These are phyloP conservation scores for Daedalea quercina DNA, from an alignment of 768 basidiomycete species.

Conservation along the genomic window DNA sequence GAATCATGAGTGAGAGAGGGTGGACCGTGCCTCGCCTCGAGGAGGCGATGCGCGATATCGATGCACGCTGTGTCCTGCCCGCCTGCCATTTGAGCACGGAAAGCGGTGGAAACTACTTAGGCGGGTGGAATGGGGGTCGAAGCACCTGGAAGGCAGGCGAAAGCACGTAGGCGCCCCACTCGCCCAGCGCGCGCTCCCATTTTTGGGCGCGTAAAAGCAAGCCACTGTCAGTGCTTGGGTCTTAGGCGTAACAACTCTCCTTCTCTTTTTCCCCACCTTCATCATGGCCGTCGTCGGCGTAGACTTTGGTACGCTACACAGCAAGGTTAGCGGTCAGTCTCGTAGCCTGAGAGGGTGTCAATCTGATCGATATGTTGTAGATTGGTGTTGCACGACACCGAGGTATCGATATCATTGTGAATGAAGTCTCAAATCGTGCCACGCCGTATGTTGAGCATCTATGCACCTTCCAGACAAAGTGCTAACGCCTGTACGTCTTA, in stretches of 20 bases:
- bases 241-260: slow-evolving; percentile 4
- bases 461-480: neutral
- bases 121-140: slow-evolving; percentile 13
- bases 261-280: slow-evolving; percentile 5
- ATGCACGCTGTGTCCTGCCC: neutral
- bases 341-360: neutral
- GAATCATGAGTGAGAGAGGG: neutral
- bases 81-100: neutral
- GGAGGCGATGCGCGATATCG: slow-evolving; percentile 1
- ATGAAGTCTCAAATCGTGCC: slow-evolving; percentile 95
- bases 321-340: slow-evolving; percentile 49
- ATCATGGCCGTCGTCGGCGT: slow-evolving; percentile 91
- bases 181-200: slow-evolving; percentile 13
- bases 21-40: neutral
- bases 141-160: slow-evolving; percentile 10
- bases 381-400: slow-evolving; percentile 94
- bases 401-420: slow-evolving; percentile 97
- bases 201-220: slow-evolving; percentile 26
- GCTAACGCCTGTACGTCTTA: slow-evolving; percentile 25
- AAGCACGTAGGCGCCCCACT: slow-evolving; percentile 8
- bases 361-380: slow-evolving; percentile 30
- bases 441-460: slow-evolving; percentile 68
- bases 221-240: slow-evolving; percentile 1
- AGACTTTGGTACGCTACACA: slow-evolving; percentile 86
- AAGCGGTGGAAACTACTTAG: too few species aligned